Evolutionary conservation across 345 rosid species (phyloP), one percentile per base, ranked within the genome.

Genomic region (Arabis hirsuta): DNA sequence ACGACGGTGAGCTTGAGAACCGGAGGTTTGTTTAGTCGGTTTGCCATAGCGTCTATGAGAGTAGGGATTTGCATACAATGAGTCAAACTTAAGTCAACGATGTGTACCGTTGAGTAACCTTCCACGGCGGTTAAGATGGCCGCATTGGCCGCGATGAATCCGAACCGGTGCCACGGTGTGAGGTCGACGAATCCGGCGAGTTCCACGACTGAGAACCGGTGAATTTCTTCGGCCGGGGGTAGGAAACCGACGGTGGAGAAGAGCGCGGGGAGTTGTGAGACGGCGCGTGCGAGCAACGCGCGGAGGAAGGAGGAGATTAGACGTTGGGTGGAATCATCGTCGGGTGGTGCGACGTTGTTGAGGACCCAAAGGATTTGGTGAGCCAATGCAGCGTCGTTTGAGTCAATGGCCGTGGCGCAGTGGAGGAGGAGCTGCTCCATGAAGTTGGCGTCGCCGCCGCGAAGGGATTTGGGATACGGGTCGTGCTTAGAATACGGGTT

Each of bases 31-130:
- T 46, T 68, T 51, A 84, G 79, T 11, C 90, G 77, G 44, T 61
- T 84, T 6, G 96, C 80, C 12, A 94, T 78, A 24, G 97, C 91
- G 57, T 94, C 97, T 27, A 94, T 80, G 3, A 91, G 88, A 4
- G 95, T 94, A 32, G 98, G 98, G 68, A 94, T 94, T 79, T 94
- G 98, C 98, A 94, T 94, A 90, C 97, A 94, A 66, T 91, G 95
- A 4, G 91, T 91, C 64, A 82, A 79, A 82, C 95, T 86, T 16
- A 94, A 43, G 79, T 94, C 98, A 8, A 94, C 92, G 46, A 94
- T 89, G 61, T 91, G 98, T n/a, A 94, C 78, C 6, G 81, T 78
- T 0, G 95, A 77, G 67, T 79, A 84, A 41, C 97, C 97, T 65
- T 94, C 97, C 3, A 86, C 80, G 14, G 97, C 96, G 39, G 90